phyloP scores from a whole-genome alignment of 225 moss, liverwort and hornwort genomes.

The Pseudisothecium myosuroides region DNA sequence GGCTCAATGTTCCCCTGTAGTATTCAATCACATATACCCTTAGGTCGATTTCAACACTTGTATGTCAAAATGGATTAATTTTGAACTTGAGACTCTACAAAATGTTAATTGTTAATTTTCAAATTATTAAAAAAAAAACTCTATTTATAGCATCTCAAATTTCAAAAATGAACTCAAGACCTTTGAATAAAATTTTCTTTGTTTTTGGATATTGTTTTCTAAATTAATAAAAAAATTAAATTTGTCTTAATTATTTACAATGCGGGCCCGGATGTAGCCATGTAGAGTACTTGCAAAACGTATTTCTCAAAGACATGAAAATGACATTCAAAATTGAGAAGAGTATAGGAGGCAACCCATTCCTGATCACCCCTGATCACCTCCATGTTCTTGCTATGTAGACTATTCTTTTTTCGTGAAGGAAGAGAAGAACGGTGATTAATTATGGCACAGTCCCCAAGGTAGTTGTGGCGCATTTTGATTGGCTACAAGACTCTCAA shows the following conservation, averaged over 20 bases:
- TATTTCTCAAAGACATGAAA: too few relatives aligned
- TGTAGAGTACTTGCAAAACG: not conserved
- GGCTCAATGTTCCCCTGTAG: not conserved
- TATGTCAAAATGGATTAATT: not conserved
- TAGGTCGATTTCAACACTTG: not conserved
- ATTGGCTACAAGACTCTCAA: too few relatives aligned
- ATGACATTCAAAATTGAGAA: not conserved
- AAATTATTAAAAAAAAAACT: accelerated
- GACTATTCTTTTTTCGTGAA: too few relatives aligned
- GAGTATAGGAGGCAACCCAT: too few relatives aligned
- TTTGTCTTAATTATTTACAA: too few relatives aligned
- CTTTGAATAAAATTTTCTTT: not conserved
- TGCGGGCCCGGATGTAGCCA: too few relatives aligned
- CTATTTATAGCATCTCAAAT: not conserved
- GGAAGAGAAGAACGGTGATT: too few relatives aligned
- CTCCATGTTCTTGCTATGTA: too few relatives aligned
- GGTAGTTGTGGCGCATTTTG: too few relatives aligned
- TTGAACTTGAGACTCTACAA: accelerated
- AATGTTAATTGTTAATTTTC: not conserved
- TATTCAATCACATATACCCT: not conserved
- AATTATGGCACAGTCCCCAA: too few relatives aligned
- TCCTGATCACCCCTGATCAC: too few relatives aligned
- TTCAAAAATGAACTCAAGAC: not conserved
- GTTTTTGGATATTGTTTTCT: accelerated
- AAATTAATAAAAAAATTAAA: too few relatives aligned